Conservation (phyloP, 441 rosid genomes). For the Arabidopsis hybrid region DNA sequence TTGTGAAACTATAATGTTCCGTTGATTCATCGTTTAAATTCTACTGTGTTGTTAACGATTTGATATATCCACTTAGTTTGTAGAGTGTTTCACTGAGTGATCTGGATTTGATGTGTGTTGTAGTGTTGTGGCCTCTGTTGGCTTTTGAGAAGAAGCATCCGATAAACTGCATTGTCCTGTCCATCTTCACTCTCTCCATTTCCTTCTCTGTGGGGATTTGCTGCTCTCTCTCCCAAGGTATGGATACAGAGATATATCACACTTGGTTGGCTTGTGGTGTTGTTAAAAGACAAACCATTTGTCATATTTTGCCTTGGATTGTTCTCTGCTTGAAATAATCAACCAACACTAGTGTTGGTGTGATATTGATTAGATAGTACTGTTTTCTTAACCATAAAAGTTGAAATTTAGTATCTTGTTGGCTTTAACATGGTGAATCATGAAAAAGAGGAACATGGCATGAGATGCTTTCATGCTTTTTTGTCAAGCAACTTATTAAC, state of each 20-base stretch:
- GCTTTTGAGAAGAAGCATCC: slow-evolving; percentile 46
- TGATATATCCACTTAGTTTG: neutral
- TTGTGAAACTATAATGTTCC: neutral
- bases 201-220: slow-evolving; percentile 48
- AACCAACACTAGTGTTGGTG: too few relatives aligned
- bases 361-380: neutral
- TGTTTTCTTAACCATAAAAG: too few relatives aligned
- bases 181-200: slow-evolving; percentile 44
- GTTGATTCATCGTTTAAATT: neutral
- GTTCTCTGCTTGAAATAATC: neutral
- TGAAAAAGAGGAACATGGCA: neutral
- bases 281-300: neutral
- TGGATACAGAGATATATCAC: slow-evolving; percentile 24
- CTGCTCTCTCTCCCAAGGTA: slow-evolving; percentile 53
- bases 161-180: slow-evolving; percentile 44
- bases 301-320: neutral
- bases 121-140: slow-evolving; percentile 48
- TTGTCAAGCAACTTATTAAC: neutral
- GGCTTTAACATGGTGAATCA: too few relatives aligned
- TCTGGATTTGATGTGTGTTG: slow-evolving; percentile 15
- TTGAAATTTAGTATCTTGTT: too few relatives aligned
- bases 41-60: neutral
- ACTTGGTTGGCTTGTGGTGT: slow-evolving; percentile 13
- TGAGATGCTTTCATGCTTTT: neutral
- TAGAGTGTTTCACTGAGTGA: neutral